These are phyloP conservation scores for Sphaceloma murrayae DNA, from an alignment of 2,329 filamentous ascomycete genomes.

Conservation along the genomic window DNA sequence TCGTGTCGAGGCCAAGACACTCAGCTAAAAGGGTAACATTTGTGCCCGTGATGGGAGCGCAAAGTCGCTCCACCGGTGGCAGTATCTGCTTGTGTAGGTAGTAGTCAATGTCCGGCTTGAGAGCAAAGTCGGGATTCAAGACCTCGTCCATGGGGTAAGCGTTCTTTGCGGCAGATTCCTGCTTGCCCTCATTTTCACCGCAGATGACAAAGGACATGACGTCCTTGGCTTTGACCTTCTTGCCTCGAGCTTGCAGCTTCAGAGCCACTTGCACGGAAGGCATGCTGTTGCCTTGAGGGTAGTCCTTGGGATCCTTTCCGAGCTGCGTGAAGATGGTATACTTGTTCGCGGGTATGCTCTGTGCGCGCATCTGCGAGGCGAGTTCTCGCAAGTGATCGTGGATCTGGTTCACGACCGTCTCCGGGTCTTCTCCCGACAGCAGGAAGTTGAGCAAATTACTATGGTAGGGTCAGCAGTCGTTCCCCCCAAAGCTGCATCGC, in stretches of 20 bases:
- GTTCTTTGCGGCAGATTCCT: constrained; percentile 70
- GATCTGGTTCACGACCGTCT: constrained; percentile 77
- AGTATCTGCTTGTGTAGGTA: constrained; percentile 98
- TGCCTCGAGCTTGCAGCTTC: constrained; percentile 76
- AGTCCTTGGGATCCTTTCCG: constrained; percentile 85
- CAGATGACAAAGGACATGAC: constrained; percentile 96
- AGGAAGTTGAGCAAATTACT: constrained; percentile 84
- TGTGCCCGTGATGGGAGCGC: constrained; percentile 88
- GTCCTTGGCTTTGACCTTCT: constrained; percentile 81
- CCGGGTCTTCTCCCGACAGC: constrained; percentile 83
- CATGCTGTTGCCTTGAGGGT: constrained; percentile 91
- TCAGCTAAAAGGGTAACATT: constrained; percentile 84
- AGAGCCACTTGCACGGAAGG: constrained; percentile 94
- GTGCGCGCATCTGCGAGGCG: constrained; percentile 76
- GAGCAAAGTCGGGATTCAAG: constrained; percentile 60
- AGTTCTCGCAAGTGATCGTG: constrained; percentile 87
- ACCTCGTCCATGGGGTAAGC: constrained; percentile 82
- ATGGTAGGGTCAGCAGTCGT: constrained; percentile 19
- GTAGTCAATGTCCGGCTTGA: constrained; percentile 90
- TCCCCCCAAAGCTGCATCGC: not conserved
- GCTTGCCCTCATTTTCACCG: constrained; percentile 50
- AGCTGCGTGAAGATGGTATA: constrained; percentile 98
- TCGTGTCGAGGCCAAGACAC: constrained; percentile 82
- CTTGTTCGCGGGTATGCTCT: constrained; percentile 64
- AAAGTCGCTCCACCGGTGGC: constrained; percentile 92